Conservation (phyloP, 805 yeast species). For the Wickerhamiella nectarea region DNA sequence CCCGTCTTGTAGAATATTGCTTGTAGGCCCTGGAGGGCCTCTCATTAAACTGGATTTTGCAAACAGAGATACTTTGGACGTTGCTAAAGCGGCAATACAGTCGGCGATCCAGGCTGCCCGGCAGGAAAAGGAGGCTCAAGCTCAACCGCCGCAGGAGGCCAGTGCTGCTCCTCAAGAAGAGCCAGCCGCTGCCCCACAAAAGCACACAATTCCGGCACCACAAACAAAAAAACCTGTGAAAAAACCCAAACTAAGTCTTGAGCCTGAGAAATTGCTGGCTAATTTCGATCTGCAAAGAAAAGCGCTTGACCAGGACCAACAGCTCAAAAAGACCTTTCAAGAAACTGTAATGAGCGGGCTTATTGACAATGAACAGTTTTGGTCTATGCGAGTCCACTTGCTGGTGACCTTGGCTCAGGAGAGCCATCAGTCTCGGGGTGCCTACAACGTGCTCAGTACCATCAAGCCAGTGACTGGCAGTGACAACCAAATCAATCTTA, state of each 20-base stretch:
- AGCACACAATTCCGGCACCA: slow-evolving; percentile 11
- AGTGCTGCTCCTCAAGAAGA: slow-evolving; percentile 32
- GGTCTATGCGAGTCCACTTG: slow-evolving; percentile 70
- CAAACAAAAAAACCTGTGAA: slow-evolving; percentile 12
- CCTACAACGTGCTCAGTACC: slow-evolving; percentile 85
- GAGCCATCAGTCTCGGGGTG: slow-evolving; percentile 74
- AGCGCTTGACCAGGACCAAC: slow-evolving; percentile 53
- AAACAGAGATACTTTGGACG: slow-evolving; percentile 63
- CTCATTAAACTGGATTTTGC: slow-evolving; percentile 45
- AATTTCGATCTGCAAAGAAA: slow-evolving; percentile 71
- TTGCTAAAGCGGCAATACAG: slow-evolving; percentile 18
- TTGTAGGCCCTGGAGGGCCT: slow-evolving; percentile 17
- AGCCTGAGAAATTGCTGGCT: slow-evolving; percentile 44
- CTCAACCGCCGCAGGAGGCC: slow-evolving; percentile 42
- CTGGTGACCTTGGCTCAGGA: slow-evolving; percentile 78
- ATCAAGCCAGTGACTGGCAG: slow-evolving; percentile 87
- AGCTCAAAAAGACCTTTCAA: slow-evolving; percentile 60
- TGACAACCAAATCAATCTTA: slow-evolving; percentile 86
- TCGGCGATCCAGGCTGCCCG: slow-evolving; percentile 24
- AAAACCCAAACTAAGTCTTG: slow-evolving; percentile 30
- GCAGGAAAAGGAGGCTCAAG: slow-evolving; percentile 23
- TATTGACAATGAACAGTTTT: slow-evolving; percentile 68
- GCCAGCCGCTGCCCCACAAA: slow-evolving; percentile 27
- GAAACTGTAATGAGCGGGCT: slow-evolving; percentile 67
- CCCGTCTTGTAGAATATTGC: slow-evolving; percentile 20